A percentile compares a stretch with the other conserved stretches of the same genome.
These are phyloP conservation scores for Filobasidium floriforme DNA, from an alignment of 768 basidiomycete species.

Conservation along the genomic window DNA sequence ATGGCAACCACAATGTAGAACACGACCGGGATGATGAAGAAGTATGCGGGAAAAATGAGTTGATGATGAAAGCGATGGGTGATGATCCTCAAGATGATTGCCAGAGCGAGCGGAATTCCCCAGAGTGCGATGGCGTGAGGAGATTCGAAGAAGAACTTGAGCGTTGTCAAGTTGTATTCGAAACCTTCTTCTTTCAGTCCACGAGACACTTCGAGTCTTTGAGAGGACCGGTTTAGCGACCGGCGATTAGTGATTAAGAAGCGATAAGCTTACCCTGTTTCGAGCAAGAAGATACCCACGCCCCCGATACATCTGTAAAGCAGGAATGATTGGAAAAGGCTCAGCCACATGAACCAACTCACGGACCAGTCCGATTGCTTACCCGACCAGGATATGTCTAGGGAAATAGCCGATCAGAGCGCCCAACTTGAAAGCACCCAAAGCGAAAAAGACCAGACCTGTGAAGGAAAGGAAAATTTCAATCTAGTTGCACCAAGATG, in stretches of 20 bases:
- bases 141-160: constrained; percentile 63
- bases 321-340: neutral
- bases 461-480: neutral
- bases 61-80: constrained; percentile 77
- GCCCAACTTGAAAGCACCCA: constrained; percentile 76
- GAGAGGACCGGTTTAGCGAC: neutral
- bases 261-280: constrained; percentile 62
- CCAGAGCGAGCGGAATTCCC: constrained; percentile 69
- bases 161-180: constrained; percentile 57
- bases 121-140: constrained; percentile 63
- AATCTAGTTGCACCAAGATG: neutral
- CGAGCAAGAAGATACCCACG: constrained; percentile 85
- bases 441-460: constrained; percentile 75
- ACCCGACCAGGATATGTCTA: constrained; percentile 92
- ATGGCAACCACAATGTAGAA: constrained; percentile 75
- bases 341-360: constrained; percentile 49
- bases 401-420: constrained; percentile 90
- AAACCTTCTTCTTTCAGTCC: constrained; percentile 70
- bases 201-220: constrained; percentile 69
- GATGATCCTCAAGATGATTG: constrained; percentile 67
- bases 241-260: neutral
- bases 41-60: constrained; percentile 68
- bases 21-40: constrained; percentile 59
- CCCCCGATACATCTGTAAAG: constrained; percentile 63
- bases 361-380: constrained; percentile 32